Evolutionary conservation across 2,329 filamentous ascomycete species (phyloP).

Genomic region (Knufia petricola): DNA sequence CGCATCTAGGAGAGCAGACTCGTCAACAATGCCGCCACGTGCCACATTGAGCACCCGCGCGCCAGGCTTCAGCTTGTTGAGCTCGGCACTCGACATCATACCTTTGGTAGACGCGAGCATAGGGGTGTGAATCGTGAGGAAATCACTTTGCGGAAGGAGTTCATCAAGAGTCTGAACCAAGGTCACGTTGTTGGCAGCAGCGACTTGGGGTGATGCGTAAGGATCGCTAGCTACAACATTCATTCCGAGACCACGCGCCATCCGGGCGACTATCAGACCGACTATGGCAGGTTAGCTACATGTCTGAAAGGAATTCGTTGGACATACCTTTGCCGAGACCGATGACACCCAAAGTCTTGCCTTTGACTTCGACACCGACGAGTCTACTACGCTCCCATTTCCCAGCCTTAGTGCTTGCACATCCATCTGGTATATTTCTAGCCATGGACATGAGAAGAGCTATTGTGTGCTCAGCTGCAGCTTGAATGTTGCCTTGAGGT

Average conservation of each 20-base stretch:
- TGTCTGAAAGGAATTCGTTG: background rate
- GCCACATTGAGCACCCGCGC: conserved; percentile 71
- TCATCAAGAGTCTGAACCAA: conserved; percentile 49
- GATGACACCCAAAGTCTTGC: conserved; percentile 66
- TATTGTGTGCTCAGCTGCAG: conserved; percentile 69
- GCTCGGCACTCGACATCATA: conserved; percentile 58
- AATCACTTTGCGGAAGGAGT: conserved; percentile 59
- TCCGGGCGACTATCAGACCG: conserved; percentile 68
- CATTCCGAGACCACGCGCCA: conserved; percentile 70
- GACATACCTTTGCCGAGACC: conserved; percentile 62
- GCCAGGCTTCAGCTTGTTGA: conserved; percentile 62
- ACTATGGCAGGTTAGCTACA: conserved; percentile 34
- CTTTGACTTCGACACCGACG: conserved; percentile 67
- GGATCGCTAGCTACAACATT: conserved; percentile 65
- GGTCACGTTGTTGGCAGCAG: conserved; percentile 56
- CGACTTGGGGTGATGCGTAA: conserved; percentile 65
- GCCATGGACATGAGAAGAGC: conserved; percentile 65
- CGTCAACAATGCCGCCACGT: conserved; percentile 70
- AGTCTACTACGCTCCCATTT: conserved; percentile 67
- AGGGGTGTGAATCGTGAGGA: conserved; percentile 72
- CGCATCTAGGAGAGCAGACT: conserved; percentile 60
- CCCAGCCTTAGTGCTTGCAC: conserved; percentile 58
- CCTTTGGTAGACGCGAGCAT: conserved; percentile 67
- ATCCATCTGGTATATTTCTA: conserved; percentile 62
- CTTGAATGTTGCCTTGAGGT: conserved; percentile 69